Evolutionary conservation across 2,329 filamentous ascomycete genomes (phyloP), one percentile per base, ranked within the genome.

Genomic region (Eurotiales sp.): DNA sequence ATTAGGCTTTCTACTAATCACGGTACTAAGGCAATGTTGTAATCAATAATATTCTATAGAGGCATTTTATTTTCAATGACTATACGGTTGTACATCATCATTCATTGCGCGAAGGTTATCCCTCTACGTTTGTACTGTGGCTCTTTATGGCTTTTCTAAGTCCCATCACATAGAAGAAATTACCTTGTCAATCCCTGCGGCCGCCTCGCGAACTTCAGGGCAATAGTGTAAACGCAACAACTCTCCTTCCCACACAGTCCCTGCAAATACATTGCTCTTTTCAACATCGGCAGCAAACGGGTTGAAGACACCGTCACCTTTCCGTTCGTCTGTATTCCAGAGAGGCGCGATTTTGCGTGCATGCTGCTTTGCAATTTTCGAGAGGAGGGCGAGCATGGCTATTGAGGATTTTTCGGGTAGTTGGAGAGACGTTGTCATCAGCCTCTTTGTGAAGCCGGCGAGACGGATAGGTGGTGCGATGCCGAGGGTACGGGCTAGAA

Each of bases 251-350:
- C 92, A 99, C 0, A 95, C 80, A 0, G 90, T 96, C 4, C 85
- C 83, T 0, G 91, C 88, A 70, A 93, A 95, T 1, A 92, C 90
- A 71, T 97, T 97, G 59, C 86, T 91, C 7, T 82, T 85, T 70
- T 96, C 92, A 3, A 95, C 81, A 57, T 86, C 88, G 23, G 80
- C 78, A 40, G 84, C 83, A 39, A 86, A 68, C 1, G 90, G 78
- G 69, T 91, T 87, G 63, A 88, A 97, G 1, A 86, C 82, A 2
- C 93, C 93, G 66, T 97, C 92, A 6, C 92, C 92, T 66, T 88
- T 87, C 45, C 92, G 80, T 74, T 97, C 93, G 66, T 97, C 92
- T 0, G 90, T 95, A 62, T 95, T 85, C 92, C 93, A 99, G 55
- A 99, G 71, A n/a, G 86, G 83, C 32, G 82, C 82, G 39, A 97